phyloP scores from a whole-genome alignment of 2,329 filamentous ascomycete genomes.

The Aspergillus sp. region DNA sequence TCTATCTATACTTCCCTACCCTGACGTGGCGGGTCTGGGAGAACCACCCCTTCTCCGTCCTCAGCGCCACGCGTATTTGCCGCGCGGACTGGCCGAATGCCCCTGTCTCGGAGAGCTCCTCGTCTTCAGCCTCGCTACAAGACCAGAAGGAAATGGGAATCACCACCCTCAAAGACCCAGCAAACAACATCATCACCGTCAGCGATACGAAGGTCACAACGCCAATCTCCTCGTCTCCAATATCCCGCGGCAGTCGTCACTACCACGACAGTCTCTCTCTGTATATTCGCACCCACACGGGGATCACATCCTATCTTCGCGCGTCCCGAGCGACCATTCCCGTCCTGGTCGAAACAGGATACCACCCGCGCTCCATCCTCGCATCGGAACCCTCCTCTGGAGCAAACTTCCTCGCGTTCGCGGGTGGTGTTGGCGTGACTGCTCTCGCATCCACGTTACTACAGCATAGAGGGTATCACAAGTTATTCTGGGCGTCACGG shows the following conservation, averaged over 20 bases:
- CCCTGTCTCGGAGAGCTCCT: too few relatives aligned
- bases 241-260: too few relatives aligned
- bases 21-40: conserved; percentile 7
- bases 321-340: background rate
- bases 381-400: too few relatives aligned
- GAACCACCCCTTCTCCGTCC: conserved; percentile 6
- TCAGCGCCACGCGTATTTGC: background rate
- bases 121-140: too few relatives aligned
- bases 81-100: too few relatives aligned
- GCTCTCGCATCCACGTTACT: background rate
- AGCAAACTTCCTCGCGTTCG: background rate
- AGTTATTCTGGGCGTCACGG: background rate
- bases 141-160: too few relatives aligned
- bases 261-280: background rate
- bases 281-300: background rate
- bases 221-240: too few relatives aligned
- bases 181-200: too few relatives aligned
- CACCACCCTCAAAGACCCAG: too few relatives aligned
- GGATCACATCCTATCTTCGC: background rate
- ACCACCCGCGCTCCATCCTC: background rate
- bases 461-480: background rate
- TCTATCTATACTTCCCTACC: conserved; percentile 3
- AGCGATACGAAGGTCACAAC: too few relatives aligned
- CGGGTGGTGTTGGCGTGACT: background rate
- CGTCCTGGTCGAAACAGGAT: background rate